A percentile compares a stretch with the other conserved stretches of the same genome.
phyloP scores from a whole-genome alignment of 768 basidiomycete species.

The Mycena vulgaris region DNA sequence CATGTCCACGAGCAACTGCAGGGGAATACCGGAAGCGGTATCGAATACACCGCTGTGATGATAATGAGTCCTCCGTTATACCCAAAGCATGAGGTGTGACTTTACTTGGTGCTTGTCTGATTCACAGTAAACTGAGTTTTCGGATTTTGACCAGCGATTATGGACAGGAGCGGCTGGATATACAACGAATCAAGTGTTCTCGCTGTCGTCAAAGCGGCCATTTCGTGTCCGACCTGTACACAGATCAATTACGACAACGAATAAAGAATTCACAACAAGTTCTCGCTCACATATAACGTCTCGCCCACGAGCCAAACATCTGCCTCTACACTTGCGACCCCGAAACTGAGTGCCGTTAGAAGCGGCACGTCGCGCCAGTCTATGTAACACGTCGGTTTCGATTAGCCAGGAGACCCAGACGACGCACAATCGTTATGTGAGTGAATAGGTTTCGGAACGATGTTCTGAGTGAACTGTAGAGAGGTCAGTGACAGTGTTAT shows the following conservation, averaged over 20 bases:
- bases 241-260: background rate
- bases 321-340: slow-evolving; percentile 68
- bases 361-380: slow-evolving; percentile 70
- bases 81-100: background rate
- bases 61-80: background rate
- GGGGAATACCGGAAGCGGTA: slow-evolving; percentile 54
- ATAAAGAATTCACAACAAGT: no score
- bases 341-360: slow-evolving; percentile 62
- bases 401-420: background rate
- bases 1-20: slow-evolving; percentile 68
- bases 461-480: slow-evolving; percentile 59
- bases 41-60: slow-evolving; percentile 65
- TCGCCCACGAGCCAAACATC: slow-evolving; percentile 65
- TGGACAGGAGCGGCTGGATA: slow-evolving; percentile 60
- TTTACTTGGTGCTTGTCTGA: slow-evolving; percentile 59
- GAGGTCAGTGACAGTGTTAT: background rate
- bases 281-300: slow-evolving; percentile 59
- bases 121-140: slow-evolving; percentile 57
- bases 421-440: slow-evolving; percentile 69
- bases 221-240: slow-evolving; percentile 62
- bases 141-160: slow-evolving; percentile 60
- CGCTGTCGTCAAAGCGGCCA: slow-evolving; percentile 56
- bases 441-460: slow-evolving; percentile 65
- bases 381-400: slow-evolving; percentile 33
- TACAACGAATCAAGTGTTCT: slow-evolving; percentile 66